Evolutionary conservation across 2,329 filamentous ascomycete genomes (phyloP).

Genomic region (Aspergillus sp.): DNA sequence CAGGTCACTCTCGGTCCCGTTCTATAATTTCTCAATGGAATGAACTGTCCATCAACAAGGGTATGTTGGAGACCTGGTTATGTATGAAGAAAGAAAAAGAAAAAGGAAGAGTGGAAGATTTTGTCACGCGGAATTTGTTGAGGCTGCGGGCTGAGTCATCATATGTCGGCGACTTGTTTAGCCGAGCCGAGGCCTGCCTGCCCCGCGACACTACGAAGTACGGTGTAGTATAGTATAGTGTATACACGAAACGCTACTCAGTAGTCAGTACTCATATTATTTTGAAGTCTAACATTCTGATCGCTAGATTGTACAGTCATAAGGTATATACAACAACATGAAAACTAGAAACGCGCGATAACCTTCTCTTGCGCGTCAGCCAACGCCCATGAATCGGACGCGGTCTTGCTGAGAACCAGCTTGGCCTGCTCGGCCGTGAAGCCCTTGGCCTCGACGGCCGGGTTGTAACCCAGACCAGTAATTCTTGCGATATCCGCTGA

Average conservation of each 20-base stretch:
- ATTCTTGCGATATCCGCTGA: conserved; percentile 64
- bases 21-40: conserved; percentile 45
- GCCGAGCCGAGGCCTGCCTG: background rate
- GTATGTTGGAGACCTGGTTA: conserved; percentile 47
- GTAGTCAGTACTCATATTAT: background rate
- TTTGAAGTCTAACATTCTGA: background rate
- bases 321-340: conserved; percentile 5
- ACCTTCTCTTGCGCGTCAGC: conserved; percentile 73
- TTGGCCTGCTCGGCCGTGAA: conserved; percentile 77
- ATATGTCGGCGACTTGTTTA: background rate
- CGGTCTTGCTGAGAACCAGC: conserved; percentile 68
- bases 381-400: conserved; percentile 71
- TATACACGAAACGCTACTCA: too few relatives aligned
- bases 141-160: conserved; percentile 19
- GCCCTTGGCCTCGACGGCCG: conserved; percentile 82
- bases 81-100: conserved; percentile 25
- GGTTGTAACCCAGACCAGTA: conserved; percentile 82
- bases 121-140: conserved; percentile 5
- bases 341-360: conserved; percentile 60
- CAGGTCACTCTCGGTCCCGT: conserved; percentile 43
- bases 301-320: conserved; percentile 5
- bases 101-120: conserved; percentile 16
- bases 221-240: too few relatives aligned
- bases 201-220: too few relatives aligned
- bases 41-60: conserved; percentile 41